Percentiles rank a stretch among this genome's conserved stretches.
These are phyloP conservation scores for Aspergillus novoparasiticus DNA, from an alignment of 2,329 filamentous ascomycete species.

Conservation along the genomic window DNA sequence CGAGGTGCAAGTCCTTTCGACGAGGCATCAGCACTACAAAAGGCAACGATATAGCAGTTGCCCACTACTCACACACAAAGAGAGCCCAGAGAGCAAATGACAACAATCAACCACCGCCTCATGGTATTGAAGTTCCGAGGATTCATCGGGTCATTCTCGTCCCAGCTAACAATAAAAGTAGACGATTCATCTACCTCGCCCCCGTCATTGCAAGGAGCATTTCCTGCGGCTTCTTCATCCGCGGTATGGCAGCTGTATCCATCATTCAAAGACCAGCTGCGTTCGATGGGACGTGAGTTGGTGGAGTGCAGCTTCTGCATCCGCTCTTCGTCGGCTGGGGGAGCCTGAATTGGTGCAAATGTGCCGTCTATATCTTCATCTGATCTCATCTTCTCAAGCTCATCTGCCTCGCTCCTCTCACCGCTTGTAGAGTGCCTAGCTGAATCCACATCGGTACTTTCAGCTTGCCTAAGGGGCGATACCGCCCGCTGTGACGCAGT, in stretches of 20 bases:
- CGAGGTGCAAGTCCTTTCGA: slow-evolving; percentile 72
- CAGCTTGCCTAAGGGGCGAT: slow-evolving; percentile 3
- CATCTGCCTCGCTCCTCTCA: slow-evolving; percentile 8
- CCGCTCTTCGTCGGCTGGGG: slow-evolving; percentile 17
- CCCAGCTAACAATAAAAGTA: slow-evolving; percentile 71
- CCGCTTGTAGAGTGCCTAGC: slow-evolving; percentile 14
- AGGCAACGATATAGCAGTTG: not conserved
- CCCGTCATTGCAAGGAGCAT: slow-evolving; percentile 13
- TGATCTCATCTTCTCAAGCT: slow-evolving; percentile 12
- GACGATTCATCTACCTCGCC: slow-evolving; percentile 24
- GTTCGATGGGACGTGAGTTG: slow-evolving; percentile 32
- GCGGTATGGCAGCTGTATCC: slow-evolving; percentile 32
- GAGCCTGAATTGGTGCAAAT: slow-evolving; percentile 28
- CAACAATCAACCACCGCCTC: slow-evolving; percentile 79
- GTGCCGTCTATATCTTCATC: slow-evolving; percentile 14
- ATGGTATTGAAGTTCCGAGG: slow-evolving; percentile 67
- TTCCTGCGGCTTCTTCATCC: slow-evolving; percentile 28
- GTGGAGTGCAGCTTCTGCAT: slow-evolving; percentile 26
- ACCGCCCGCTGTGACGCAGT: slow-evolving; percentile 10
- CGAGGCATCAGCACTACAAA: slow-evolving; percentile 4
- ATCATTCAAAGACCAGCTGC: slow-evolving; percentile 40
- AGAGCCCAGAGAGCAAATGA: slow-evolving; percentile 72
- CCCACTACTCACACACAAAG: slow-evolving; percentile 75
- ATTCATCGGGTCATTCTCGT: slow-evolving; percentile 72
- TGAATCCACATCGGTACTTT: slow-evolving; percentile 1